Evolutionary conservation across 768 basidiomycete genomes (phyloP).

Genomic region (Panus rudis): DNA sequence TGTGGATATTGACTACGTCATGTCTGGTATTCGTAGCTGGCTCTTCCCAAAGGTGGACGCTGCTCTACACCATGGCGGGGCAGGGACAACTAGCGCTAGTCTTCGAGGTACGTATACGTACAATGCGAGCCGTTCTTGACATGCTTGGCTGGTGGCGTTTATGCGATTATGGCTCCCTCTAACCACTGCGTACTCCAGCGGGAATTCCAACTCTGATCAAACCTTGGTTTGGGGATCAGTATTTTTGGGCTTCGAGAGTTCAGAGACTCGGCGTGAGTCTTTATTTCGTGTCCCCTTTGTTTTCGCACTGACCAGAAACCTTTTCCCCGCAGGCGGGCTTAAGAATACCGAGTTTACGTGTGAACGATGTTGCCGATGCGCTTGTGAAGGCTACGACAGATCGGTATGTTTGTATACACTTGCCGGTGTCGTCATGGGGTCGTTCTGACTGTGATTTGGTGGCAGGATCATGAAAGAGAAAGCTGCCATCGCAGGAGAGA

Average conservation of each 20-base stretch:
- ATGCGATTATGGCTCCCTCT: not conserved
- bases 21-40: slow-evolving; percentile 32
- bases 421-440: not conserved
- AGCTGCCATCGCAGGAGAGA: slow-evolving; percentile 40
- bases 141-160: not conserved
- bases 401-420: slow-evolving; percentile 28
- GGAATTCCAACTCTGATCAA: slow-evolving; percentile 64
- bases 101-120: slow-evolving; percentile 31
- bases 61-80: slow-evolving; percentile 62
- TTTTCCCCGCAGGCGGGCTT: slow-evolving; percentile 42
- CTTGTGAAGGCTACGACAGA: slow-evolving; percentile 48
- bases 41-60: slow-evolving; percentile 56
- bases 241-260: slow-evolving; percentile 59
- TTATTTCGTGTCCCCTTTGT: not conserved
- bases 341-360: slow-evolving; percentile 39
- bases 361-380: slow-evolving; percentile 44
- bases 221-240: slow-evolving; percentile 68
- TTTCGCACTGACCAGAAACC: too few relatives aligned
- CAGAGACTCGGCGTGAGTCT: slow-evolving; percentile 49
- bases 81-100: slow-evolving; percentile 65
- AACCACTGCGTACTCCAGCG: too few relatives aligned
- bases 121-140: not conserved
- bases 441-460: not conserved
- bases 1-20: not conserved
- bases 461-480: slow-evolving; percentile 53